A percentile compares a stretch with the other conserved stretches of the same genome.
Conservation (phyloP, 2,329 filamentous ascomycete species). For the Neurospora crassa region DNA sequence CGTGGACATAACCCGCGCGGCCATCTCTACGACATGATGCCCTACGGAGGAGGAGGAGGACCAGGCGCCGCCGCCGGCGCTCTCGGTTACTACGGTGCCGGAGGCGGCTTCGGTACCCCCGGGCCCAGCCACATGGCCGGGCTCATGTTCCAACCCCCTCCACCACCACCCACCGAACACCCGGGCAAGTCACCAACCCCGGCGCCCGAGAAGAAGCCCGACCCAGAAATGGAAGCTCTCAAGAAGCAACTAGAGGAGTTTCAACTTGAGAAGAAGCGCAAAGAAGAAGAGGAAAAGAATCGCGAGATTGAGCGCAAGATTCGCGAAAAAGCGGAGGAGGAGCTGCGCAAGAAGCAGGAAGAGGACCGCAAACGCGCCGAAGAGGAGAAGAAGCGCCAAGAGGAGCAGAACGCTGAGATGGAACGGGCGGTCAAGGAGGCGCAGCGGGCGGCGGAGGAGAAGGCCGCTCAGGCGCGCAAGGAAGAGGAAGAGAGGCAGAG, state of each 20-base stretch:
- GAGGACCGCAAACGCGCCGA: constrained; percentile 28
- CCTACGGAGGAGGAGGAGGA: constrained; percentile 27
- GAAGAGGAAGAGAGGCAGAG: constrained; percentile 31
- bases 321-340: constrained; percentile 21
- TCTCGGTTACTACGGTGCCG: constrained; percentile 22
- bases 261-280: constrained; percentile 29
- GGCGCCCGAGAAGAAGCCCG: constrained; percentile 29
- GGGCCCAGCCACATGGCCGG: constrained; percentile 28
- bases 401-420: constrained; percentile 7
- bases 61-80: constrained; percentile 22
- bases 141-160: constrained; percentile 27
- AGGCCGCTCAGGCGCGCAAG: constrained; percentile 32
- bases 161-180: constrained; percentile 34
- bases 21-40: constrained; percentile 40
- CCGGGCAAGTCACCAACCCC: constrained; percentile 28
- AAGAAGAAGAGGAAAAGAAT: constrained; percentile 25
- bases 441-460: constrained; percentile 36
- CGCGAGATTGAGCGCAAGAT: constrained; percentile 24
- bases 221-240: constrained; percentile 52
- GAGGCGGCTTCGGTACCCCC: constrained; percentile 17
- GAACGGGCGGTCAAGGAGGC: constrained; percentile 27
- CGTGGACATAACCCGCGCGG: constrained; percentile 18
- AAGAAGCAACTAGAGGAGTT: constrained; percentile 48
- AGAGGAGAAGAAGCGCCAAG: constrained; percentile 19
- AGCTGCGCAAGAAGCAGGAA: constrained; percentile 25